phyloP scores from a whole-genome alignment of 2,329 filamentous ascomycete species.

The Stemphylium lycopersici region DNA sequence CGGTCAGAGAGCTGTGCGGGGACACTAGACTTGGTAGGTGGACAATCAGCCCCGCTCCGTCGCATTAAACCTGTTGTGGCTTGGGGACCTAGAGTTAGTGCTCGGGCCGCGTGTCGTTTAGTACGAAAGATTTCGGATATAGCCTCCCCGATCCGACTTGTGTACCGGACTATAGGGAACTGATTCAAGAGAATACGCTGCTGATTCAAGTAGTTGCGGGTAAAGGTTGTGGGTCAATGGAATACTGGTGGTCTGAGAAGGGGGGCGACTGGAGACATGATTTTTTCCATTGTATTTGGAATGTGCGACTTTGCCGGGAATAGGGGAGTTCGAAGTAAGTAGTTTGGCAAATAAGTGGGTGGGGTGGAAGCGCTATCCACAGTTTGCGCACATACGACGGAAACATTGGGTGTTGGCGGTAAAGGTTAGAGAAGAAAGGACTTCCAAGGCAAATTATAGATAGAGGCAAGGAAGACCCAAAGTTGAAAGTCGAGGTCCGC shows the following conservation, averaged over 20 bases:
- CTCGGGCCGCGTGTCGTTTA: background rate
- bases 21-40: too few relatives aligned
- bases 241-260: background rate
- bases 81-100: background rate
- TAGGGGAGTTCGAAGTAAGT: too few relatives aligned
- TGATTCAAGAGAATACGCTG: background rate
- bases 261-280: background rate
- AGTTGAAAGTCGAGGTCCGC: too few relatives aligned
- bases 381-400: too few relatives aligned
- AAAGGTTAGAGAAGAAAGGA: too few relatives aligned
- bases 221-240: too few relatives aligned
- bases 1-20: too few relatives aligned
- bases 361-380: too few relatives aligned
- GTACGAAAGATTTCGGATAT: background rate
- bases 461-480: too few relatives aligned
- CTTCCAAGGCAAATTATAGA: too few relatives aligned
- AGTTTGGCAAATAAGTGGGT: too few relatives aligned
- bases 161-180: background rate
- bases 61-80: background rate
- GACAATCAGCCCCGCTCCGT: background rate
- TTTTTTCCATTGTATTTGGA: background rate
- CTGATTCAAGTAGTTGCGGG: background rate
- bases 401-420: too few relatives aligned
- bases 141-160: background rate
- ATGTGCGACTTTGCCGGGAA: background rate